Evolutionary conservation across 441 rosid species (phyloP).

Genomic region (Syzygium malaccense): DNA sequence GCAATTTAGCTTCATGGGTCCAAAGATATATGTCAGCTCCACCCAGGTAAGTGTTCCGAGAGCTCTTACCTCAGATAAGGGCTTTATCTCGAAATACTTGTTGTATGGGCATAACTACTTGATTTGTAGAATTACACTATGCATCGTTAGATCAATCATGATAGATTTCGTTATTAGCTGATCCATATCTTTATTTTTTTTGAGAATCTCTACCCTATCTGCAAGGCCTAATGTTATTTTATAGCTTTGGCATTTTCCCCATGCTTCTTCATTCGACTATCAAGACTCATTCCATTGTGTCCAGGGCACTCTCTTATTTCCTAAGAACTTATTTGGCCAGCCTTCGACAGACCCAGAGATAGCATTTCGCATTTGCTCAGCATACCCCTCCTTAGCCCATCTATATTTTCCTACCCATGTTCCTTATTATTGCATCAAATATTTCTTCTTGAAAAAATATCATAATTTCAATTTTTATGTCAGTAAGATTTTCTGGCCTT

Average conservation of each 20-base stretch:
- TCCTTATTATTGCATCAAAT: neutral
- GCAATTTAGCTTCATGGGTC: conserved; percentile 36
- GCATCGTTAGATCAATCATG: neutral
- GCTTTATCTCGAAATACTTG: neutral
- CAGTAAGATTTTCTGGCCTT: neutral
- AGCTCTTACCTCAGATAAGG: neutral
- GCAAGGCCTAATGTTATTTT: neutral
- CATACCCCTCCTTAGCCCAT: neutral
- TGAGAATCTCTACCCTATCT: neutral
- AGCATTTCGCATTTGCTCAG: neutral
- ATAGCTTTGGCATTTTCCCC: neutral
- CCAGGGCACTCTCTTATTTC: neutral
- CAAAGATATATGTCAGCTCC: conserved; percentile 26
- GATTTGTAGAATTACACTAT: neutral
- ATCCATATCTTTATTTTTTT: neutral
- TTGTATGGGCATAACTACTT: neutral
- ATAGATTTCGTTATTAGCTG: neutral
- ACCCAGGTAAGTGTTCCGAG: conserved; percentile 16
- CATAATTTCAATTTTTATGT: neutral
- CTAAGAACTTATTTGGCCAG: neutral
- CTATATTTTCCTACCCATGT: neutral
- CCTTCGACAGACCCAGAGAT: neutral
- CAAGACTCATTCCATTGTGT: neutral
- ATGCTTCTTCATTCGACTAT: neutral
- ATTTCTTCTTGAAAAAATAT: neutral